phyloP scores from a whole-genome alignment of 2,329 filamentous ascomycete species.

The Pseudovirgaria hyperparasitica region DNA sequence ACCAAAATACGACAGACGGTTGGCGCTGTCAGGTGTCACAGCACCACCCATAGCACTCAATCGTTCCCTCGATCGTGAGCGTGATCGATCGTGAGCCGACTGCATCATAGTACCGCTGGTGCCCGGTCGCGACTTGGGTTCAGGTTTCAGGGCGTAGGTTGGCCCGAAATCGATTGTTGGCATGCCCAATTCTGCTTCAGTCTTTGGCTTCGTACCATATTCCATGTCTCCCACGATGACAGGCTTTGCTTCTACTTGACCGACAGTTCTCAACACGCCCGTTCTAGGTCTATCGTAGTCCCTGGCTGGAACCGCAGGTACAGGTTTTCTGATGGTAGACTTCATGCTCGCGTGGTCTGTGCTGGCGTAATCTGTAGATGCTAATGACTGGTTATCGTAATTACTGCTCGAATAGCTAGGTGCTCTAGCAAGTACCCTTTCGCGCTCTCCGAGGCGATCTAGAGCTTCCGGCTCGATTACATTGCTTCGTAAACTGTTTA shows the following conservation, averaged over 20 bases:
- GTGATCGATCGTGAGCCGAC: conserved; percentile 13
- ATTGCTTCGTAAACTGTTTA: conserved; percentile 29
- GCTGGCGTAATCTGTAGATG: conserved; percentile 67
- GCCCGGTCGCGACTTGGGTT: conserved; percentile 39
- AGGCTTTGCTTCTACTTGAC: conserved; percentile 33
- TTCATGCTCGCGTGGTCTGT: conserved; percentile 32
- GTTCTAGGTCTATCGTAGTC: conserved; percentile 61
- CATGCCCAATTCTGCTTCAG: conserved; percentile 33
- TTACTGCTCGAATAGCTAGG: conserved; percentile 35
- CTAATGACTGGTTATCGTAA: conserved; percentile 52
- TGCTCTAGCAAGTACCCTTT: conserved; percentile 15
- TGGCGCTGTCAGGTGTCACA: conserved; percentile 17
- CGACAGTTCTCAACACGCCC: conserved; percentile 69
- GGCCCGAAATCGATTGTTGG: conserved; percentile 77
- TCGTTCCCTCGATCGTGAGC: conserved; percentile 21
- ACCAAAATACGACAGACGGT: conserved; percentile 16
- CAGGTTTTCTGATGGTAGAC: conserved; percentile 26
- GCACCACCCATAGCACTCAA: conserved; percentile 6
- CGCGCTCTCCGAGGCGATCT: conserved; percentile 22
- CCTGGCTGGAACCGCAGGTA: conserved; percentile 23
- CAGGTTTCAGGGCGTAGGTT: conserved; percentile 56
- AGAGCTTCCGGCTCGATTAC: conserved; percentile 33
- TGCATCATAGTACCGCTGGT: conserved; percentile 41
- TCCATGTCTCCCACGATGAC: conserved; percentile 35
- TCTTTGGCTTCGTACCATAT: conserved; percentile 18